Percentiles rank a stretch among this genome's conserved stretches.
Conservation (phyloP, 2,329 filamentous ascomycete species). For the Lecanicillium sp. region DNA sequence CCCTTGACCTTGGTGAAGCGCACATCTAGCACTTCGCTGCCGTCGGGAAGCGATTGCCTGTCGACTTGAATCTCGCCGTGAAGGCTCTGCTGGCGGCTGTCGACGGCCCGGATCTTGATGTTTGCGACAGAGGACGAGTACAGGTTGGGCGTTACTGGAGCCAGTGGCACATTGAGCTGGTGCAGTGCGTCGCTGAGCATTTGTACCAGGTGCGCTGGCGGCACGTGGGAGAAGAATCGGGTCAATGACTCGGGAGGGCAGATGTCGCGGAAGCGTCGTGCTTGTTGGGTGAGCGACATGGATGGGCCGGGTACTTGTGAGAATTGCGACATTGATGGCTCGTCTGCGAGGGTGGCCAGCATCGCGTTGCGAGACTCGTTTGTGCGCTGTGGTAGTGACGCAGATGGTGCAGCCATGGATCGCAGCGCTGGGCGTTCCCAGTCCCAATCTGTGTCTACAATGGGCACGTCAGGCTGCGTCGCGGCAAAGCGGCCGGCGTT, state of each 20-base stretch:
- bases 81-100: constrained; percentile 62
- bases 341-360: constrained; percentile 65
- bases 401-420: constrained; percentile 34
- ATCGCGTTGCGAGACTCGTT: constrained; percentile 30
- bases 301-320: constrained; percentile 70
- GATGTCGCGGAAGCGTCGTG: constrained; percentile 82
- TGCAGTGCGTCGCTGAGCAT: constrained; percentile 76
- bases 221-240: constrained; percentile 82
- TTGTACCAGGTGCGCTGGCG: constrained; percentile 66
- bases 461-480: constrained; percentile 78
- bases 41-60: constrained; percentile 47
- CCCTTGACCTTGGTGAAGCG: constrained; percentile 92
- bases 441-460: constrained; percentile 70
- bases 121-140: constrained; percentile 49
- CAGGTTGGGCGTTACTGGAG: constrained; percentile 35
- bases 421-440: constrained; percentile 71
- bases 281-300: constrained; percentile 79
- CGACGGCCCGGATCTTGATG: constrained; percentile 67
- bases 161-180: constrained; percentile 72
- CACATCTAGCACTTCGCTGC: constrained; percentile 66
- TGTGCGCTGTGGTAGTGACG: constrained; percentile 23
- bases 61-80: constrained; percentile 71
- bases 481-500: constrained; percentile 52
- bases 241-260: constrained; percentile 80
- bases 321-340: constrained; percentile 83